phyloP scores from a whole-genome alignment of 2,329 filamentous ascomycete genomes.

The Geosmithia putterillii region DNA sequence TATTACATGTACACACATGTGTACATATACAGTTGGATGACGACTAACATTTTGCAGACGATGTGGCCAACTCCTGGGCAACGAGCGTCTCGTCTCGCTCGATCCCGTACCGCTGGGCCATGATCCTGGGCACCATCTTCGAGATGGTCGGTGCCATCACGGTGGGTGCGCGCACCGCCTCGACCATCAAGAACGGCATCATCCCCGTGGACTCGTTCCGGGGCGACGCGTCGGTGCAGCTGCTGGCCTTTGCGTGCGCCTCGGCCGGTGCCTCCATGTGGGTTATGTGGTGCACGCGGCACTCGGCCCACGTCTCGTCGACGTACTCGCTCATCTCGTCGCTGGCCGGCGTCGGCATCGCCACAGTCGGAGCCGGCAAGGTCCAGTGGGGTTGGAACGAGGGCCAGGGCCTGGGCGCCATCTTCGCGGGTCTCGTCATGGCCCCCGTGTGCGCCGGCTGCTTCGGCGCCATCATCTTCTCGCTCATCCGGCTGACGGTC shows the following conservation, averaged over 20 bases:
- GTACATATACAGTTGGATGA: conserved; percentile 3
- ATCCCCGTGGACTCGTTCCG: conserved; percentile 25
- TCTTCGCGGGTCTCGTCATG: conserved; percentile 10
- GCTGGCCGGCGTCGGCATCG: conserved; percentile 32
- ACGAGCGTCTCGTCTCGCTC: conserved; percentile 61
- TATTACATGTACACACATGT: neutral
- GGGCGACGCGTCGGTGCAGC: conserved; percentile 25
- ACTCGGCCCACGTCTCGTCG: conserved; percentile 24
- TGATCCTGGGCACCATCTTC: conserved; percentile 26
- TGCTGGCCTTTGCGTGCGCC: conserved; percentile 28
- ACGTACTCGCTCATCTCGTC: conserved; percentile 33
- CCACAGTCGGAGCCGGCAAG: conserved; percentile 12
- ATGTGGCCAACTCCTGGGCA: conserved; percentile 66
- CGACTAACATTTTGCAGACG: conserved; percentile 29
- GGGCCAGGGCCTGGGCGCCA: conserved; percentile 9
- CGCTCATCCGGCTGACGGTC: conserved; percentile 40
- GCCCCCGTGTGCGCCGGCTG: conserved; percentile 8
- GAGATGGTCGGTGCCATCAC: conserved; percentile 35
- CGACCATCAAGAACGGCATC: conserved; percentile 34
- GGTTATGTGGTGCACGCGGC: conserved; percentile 26
- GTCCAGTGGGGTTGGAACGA: conserved; percentile 10
- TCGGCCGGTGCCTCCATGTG: conserved; percentile 24
- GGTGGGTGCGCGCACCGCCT: conserved; percentile 33
- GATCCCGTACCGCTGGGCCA: conserved; percentile 49
- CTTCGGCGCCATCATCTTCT: conserved; percentile 54